Conservation (phyloP, 371 early-diverging fungal species). For the Gilbertella persicaria region DNA sequence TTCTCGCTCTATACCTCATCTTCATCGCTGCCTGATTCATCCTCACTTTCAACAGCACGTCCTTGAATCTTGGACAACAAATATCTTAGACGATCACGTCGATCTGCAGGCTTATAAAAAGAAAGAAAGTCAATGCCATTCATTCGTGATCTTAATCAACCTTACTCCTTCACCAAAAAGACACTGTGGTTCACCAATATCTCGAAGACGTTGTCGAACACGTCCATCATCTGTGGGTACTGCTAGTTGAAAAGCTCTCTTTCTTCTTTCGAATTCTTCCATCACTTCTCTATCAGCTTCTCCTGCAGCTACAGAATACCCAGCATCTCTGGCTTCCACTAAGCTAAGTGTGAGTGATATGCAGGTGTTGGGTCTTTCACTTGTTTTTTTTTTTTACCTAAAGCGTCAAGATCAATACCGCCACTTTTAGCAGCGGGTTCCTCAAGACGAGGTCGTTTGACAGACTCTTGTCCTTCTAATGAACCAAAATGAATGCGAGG, state of each 20-base stretch:
- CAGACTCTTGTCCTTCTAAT: constrained; percentile 40
- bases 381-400: constrained; percentile 27
- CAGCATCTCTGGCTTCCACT: constrained; percentile 38
- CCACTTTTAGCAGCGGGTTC: constrained; percentile 23
- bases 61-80: constrained; percentile 65
- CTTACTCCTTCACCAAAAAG: constrained; percentile 93
- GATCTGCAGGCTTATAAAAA: constrained; percentile 76
- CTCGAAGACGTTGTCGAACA: constrained; percentile 77
- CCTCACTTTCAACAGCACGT: constrained; percentile 46
- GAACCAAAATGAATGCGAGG: constrained; percentile 52
- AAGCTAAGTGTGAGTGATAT: background rate
- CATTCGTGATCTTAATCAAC: background rate
- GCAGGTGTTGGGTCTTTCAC: background rate
- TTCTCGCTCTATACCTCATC: constrained; percentile 41
- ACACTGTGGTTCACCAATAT: constrained; percentile 84
- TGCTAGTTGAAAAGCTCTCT: constrained; percentile 76
- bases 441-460: constrained; percentile 29
- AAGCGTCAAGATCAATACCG: constrained; percentile 47
- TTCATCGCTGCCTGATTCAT: constrained; percentile 51
- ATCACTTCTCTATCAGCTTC: constrained; percentile 74
- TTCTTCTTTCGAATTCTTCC: constrained; percentile 85
- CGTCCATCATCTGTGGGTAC: constrained; percentile 92
- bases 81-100: constrained; percentile 82
- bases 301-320: constrained; percentile 51
- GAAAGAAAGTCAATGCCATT: background rate